Evolutionary conservation across 129 eudicot species (phyloP).

Genomic region (carrot (Daucus carota)): DNA sequence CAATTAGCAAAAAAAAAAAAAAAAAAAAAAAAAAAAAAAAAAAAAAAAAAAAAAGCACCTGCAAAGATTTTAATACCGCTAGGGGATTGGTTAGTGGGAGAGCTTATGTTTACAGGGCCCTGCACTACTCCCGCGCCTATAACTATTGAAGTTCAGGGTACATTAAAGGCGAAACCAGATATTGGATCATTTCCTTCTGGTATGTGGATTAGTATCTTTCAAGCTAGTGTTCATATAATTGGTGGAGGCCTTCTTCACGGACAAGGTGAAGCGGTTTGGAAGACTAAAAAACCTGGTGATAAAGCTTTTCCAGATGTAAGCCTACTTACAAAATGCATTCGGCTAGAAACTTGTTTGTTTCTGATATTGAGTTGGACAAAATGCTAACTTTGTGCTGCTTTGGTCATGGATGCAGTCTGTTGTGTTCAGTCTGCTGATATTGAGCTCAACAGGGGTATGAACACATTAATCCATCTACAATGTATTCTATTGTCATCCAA

Average conservation of each 20-base stretch:
- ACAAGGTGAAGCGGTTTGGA: constrained; percentile 26
- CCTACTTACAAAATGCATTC: background rate
- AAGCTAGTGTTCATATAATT: constrained; percentile 13
- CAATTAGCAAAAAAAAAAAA: too few species aligned
- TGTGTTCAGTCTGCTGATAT: too few species aligned
- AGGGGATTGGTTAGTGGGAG: constrained; percentile 31
- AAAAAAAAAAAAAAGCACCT: background rate
- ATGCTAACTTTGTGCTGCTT: background rate
- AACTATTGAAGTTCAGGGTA: constrained; percentile 36
- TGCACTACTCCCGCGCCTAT: constrained; percentile 29
- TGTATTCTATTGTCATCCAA: too few species aligned
- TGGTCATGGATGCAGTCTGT: constrained; percentile 24
- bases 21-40: too few species aligned
- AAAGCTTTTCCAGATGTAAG: constrained; percentile 37
- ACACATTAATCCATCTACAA: background rate
- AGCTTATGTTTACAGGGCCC: constrained; percentile 30
- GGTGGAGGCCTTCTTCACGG: constrained; percentile 38
- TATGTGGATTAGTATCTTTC: constrained; percentile 17
- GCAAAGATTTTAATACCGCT: constrained; percentile 34
- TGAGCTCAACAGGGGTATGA: constrained; percentile 16
- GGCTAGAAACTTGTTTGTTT: background rate
- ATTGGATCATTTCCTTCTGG: constrained; percentile 3
- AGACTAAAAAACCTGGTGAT: background rate
- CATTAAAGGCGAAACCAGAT: constrained; percentile 20
- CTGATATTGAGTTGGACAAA: background rate